Evolutionary conservation across 371 early-diverging fungal species (phyloP), one percentile per base, ranked within the genome.

Genomic region (Blastocladiella emersonii): DNA sequence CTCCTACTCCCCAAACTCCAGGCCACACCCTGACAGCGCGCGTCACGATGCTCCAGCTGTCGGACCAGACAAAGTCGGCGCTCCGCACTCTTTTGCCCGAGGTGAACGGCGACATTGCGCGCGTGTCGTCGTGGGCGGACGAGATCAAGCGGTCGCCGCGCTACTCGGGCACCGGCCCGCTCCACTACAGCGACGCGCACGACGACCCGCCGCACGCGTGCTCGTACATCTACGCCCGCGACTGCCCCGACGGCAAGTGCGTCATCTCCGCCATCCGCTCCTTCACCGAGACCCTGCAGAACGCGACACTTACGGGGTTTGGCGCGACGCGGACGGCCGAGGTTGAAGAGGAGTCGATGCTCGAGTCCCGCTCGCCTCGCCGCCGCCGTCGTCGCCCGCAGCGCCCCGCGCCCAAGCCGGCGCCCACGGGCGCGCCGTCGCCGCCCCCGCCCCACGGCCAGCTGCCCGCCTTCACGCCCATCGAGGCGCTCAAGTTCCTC

Each of bases 401-500:
- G 41, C 41, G 41, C 41, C 41, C 19, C 19, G 19, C 13, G 41
- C 37, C 37, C 37, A 37, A 21, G n/a, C 10, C 61, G 63, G 63
- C 8, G 15, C 39, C 12, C 13, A 56, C 35, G 48, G n/a, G n/a
- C n/a, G 23, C 19, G 35, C n/a, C n/a, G 51, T 15, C 43, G 27
- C 27, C 25, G 19, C 65, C 48, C 23, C 48, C 41, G 32, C 56
- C 3, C 21, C 62, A 49, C 32, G 48, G 8, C n/a, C 48, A 56
- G 2, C 5, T 43, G 17, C 25, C 25, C 5, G 48, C 8, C n/a
- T 48, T 21, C 48, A 48, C 48, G 25, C n/a, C n/a, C 7, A 8
- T n/a, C n/a, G 72, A 71, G 35, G 67, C 74, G 17, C 44, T 73
- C 21, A 65, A 65, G 51, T 73, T 73, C 59, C 34, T 72, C 36